These are phyloP conservation scores for Ceratocystiopsis minuta DNA, from an alignment of 2,329 filamentous ascomycete genomes.

Conservation along the genomic window DNA sequence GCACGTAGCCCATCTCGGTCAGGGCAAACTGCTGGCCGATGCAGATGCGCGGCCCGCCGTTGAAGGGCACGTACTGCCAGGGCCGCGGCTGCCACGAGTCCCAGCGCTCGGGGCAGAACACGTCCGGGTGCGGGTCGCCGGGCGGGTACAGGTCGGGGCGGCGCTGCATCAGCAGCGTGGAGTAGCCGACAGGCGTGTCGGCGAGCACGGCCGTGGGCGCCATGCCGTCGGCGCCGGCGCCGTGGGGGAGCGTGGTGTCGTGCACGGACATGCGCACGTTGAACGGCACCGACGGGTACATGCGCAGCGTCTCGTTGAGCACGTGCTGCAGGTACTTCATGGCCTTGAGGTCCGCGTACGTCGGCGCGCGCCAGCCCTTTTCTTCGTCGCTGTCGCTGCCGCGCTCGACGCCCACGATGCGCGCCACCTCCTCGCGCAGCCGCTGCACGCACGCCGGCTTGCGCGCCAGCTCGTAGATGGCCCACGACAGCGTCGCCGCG, in stretches of 20 bases:
- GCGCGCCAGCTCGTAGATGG: conserved; percentile 62
- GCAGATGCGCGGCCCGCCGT: conserved; percentile 56
- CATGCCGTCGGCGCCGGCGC: conserved; percentile 45
- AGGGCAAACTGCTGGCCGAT: conserved; percentile 69
- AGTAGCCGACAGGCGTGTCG: conserved; percentile 48
- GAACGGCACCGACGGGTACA: conserved; percentile 65
- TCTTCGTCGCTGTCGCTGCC: not conserved
- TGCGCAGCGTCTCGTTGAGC: conserved; percentile 59
- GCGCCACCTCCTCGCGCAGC: conserved; percentile 55
- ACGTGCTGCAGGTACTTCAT: conserved; percentile 69
- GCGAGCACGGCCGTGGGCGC: conserved; percentile 48
- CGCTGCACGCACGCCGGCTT: conserved; percentile 48
- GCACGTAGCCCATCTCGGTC: conserved; percentile 57
- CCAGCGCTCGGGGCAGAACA: conserved; percentile 54
- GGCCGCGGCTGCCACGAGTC: conserved; percentile 40
- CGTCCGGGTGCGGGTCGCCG: conserved; percentile 23
- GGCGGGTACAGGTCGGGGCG: conserved; percentile 43
- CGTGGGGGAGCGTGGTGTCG: conserved; percentile 58
- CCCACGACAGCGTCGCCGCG: conserved; percentile 62
- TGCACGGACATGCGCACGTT: conserved; percentile 55
- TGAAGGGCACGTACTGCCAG: conserved; percentile 61
- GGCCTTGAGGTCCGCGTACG: conserved; percentile 65
- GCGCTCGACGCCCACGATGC: conserved; percentile 37
- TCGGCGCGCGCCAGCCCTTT: conserved; percentile 28
- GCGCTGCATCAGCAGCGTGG: conserved; percentile 55